Evolutionary conservation across 352 stramenopile genomes (phyloP).

Genomic region (Lagenidium sp.): DNA sequence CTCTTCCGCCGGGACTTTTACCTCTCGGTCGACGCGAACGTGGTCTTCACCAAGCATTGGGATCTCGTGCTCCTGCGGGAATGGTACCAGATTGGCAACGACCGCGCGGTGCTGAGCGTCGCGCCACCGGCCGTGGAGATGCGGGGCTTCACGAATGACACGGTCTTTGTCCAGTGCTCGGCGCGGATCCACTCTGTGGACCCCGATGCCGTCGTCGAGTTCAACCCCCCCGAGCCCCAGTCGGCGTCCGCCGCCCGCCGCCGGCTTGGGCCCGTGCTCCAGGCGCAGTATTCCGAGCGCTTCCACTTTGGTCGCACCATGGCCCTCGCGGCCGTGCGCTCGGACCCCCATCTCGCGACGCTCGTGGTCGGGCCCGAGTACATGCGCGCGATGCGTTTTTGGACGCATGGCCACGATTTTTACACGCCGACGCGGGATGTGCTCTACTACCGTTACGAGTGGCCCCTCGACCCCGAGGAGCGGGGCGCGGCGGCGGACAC

Average conservation of each 20-base stretch:
- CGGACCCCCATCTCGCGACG: constrained; percentile 58
- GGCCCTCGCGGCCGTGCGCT: constrained; percentile 55
- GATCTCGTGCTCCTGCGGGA: constrained; percentile 66
- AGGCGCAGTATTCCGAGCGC: constrained; percentile 72
- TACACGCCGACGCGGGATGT: constrained; percentile 61
- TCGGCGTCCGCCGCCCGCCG: background rate
- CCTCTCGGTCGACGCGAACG: constrained; percentile 51
- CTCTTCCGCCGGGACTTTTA: constrained; percentile 47
- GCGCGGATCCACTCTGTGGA: constrained; percentile 70
- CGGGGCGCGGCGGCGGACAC: constrained; percentile 6
- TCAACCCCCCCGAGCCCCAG: constrained; percentile 59
- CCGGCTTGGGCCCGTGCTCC: constrained; percentile 45
- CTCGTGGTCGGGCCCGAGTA: constrained; percentile 64
- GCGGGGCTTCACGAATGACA: constrained; percentile 20
- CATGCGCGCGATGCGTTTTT: constrained; percentile 71
- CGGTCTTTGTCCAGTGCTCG: constrained; percentile 63
- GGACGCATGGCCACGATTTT: constrained; percentile 82
- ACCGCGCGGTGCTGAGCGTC: constrained; percentile 73
- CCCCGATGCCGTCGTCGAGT: constrained; percentile 54
- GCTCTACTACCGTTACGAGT: constrained; percentile 57
- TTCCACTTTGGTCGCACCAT: constrained; percentile 69
- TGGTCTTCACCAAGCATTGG: constrained; percentile 69
- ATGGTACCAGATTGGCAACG: constrained; percentile 74
- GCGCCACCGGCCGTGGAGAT: constrained; percentile 48
- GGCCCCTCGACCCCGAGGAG: constrained; percentile 23